Base-by-base conservation (phyloP, 495 filamentous ascomycete genomes). In the Stereocaulon alpinum region DNA sequence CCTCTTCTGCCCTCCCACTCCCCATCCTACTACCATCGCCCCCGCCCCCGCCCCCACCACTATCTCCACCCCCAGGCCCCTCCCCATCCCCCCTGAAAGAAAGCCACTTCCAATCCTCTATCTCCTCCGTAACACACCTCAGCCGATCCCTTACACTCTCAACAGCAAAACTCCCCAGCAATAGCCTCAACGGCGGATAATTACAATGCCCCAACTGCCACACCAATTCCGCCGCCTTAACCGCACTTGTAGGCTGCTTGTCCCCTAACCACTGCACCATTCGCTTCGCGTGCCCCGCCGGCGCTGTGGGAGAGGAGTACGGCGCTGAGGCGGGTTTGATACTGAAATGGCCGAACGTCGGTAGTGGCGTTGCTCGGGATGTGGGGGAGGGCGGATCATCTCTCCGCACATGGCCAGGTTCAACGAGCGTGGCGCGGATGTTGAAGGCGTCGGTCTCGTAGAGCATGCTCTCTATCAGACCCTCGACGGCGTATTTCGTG, bases 221-320 rank as follows among this genome's bases (percentile, higher is more conserved):
- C 9, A 96, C 86, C 61, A 96, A 74, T 76, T 96, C 88, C n/a
- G 91, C 91, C 58, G 89, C 89, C 72, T 93, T 93, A 51, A 95
- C 86, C 11, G 89, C 90, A 64, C 87, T 94, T 10, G 89, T 92
- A 4, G 92, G 93, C 72, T 96, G 91, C 58, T 87, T 82, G 59
- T 96, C 89, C 20, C 86, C 87, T 2, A 97, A 74, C 93, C 93
- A 97, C 71, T 93, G 87, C n/a, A 96, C 80, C 83, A 97, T 92
- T 18, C 93, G 78, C 64, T 87, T 87, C 12, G 92, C 90, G 72
- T 98, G 93, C 27, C 89, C 79, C 7, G 93, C 88, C 1, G 93
- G 93, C 24, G 85, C 80, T 0, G 84, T 87, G 4, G 85, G 70
- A 6, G 84, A 80, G 12, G 84, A 80, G 70, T 98, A 98, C 5